Conservation (phyloP, 2,329 filamentous ascomycete genomes). For the Fusarium proliferatum region DNA sequence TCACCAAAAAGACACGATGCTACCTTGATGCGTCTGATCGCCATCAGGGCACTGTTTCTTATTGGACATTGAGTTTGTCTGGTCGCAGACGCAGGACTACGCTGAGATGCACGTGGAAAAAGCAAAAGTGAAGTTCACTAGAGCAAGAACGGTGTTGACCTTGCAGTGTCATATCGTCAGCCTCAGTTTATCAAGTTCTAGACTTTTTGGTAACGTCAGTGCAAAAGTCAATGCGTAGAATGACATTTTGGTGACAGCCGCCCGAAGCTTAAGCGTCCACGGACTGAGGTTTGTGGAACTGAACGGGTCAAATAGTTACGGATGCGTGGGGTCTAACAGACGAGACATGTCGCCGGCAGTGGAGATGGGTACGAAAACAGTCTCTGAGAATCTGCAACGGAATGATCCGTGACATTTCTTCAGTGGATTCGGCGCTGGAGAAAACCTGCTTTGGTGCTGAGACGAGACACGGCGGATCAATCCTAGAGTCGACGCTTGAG, state of each 20-base stretch:
- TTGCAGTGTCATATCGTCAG: background rate
- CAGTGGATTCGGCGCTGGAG: background rate
- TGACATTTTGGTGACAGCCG: background rate
- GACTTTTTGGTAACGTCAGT: background rate
- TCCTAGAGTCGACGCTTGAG: background rate
- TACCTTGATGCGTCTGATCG: background rate
- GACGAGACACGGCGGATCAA: background rate
- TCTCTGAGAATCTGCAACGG: background rate
- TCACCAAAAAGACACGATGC: background rate
- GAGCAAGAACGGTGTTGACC: background rate
- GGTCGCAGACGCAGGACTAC: background rate
- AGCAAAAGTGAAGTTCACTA: background rate
- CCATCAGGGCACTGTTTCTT: background rate
- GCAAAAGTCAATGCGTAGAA: background rate
- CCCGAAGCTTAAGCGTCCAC: background rate
- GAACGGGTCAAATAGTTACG: background rate
- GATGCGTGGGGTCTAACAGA: background rate
- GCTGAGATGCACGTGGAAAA: background rate
- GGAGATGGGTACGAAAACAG: background rate
- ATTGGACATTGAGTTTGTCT: background rate
- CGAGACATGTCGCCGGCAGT: background rate
- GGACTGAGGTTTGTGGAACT: background rate
- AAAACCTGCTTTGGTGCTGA: background rate
- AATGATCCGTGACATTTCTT: background rate
- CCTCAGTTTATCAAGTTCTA: background rate